Conservation (phyloP, 2,329 filamentous ascomycete genomes). For the Xylariaceae sp. region DNA sequence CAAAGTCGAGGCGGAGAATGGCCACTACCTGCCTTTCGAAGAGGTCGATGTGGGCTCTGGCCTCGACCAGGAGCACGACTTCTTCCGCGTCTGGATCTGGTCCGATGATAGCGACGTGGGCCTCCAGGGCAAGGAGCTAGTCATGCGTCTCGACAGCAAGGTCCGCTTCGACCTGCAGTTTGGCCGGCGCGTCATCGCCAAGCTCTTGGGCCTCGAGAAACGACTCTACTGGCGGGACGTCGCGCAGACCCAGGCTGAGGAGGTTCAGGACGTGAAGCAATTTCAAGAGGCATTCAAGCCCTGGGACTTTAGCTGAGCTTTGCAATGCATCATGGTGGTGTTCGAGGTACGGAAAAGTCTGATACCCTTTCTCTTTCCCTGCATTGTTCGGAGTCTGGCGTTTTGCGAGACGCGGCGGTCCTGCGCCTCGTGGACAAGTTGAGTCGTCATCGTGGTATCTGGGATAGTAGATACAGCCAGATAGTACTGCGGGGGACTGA, state of each 20-base stretch:
- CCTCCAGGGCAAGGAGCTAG: conserved; percentile 60
- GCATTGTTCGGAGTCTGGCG: conserved; percentile 9
- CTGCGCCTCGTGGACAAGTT: too few species aligned
- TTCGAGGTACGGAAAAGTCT: conserved; percentile 12
- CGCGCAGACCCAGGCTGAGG: conserved; percentile 67
- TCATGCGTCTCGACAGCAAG: conserved; percentile 64
- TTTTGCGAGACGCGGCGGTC: too few species aligned
- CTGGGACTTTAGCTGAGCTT: conserved; percentile 69
- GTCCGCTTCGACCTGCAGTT: conserved; percentile 87
- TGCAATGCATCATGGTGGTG: conserved; percentile 11
- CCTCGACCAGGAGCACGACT: conserved; percentile 51
- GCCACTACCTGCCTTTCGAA: conserved; percentile 44
- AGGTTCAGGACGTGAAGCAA: conserved; percentile 66
- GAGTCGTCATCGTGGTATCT: too few species aligned
- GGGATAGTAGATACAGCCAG: too few species aligned
- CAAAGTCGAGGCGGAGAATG: conserved; percentile 77
- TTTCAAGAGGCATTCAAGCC: conserved; percentile 78
- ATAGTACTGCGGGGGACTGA: too few species aligned
- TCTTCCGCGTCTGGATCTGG: conserved; percentile 81
- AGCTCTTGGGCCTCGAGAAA: conserved; percentile 71
- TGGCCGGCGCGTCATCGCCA: conserved; percentile 78
- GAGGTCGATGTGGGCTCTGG: conserved; percentile 42
- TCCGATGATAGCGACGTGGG: conserved; percentile 44
- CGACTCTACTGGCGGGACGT: conserved; percentile 83
- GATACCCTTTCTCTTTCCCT: conserved; percentile 20